Percentiles rank a stretch among this genome's conserved stretches.
Evolutionary conservation across 192 early-diverging fungal species (phyloP).

Genomic region (Fimicolochytrium jonesii): DNA sequence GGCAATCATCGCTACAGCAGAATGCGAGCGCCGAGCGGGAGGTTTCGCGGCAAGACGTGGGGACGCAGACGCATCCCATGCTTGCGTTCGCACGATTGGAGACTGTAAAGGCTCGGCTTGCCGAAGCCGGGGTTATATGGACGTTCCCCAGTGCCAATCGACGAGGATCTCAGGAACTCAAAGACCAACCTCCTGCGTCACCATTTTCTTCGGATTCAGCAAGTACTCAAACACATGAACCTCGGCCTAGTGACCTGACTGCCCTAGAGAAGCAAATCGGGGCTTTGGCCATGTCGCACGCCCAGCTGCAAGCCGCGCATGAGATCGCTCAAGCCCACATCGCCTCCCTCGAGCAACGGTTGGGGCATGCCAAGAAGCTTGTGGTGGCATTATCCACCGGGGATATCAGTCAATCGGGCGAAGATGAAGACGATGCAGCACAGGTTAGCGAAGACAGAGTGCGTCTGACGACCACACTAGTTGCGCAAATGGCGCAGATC

Average conservation of each 20-base stretch:
- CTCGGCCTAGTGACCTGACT: neutral
- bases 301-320: constrained; percentile 13
- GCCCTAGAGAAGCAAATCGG: neutral
- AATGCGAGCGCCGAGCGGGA: neutral
- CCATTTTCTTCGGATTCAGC: too few species aligned
- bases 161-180: neutral
- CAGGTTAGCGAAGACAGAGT: neutral
- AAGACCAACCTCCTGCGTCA: too few species aligned
- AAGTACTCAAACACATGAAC: neutral
- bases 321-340: neutral
- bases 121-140: constrained; percentile 7
- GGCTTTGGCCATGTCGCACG: constrained; percentile 6
- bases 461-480: neutral
- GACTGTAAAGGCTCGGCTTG: constrained; percentile 13
- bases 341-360: constrained; percentile 8
- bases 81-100: constrained; percentile 16
- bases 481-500: neutral
- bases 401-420: neutral
- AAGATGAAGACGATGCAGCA: neutral
- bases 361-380: neutral
- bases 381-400: constrained; percentile 8
- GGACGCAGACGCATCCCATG: constrained; percentile 25
- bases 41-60: neutral
- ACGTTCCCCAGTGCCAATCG: neutral
- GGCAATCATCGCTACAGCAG: neutral